Evolutionary conservation across 129 eudicot species (phyloP).

Genomic region (Oenanthe sinensis): DNA sequence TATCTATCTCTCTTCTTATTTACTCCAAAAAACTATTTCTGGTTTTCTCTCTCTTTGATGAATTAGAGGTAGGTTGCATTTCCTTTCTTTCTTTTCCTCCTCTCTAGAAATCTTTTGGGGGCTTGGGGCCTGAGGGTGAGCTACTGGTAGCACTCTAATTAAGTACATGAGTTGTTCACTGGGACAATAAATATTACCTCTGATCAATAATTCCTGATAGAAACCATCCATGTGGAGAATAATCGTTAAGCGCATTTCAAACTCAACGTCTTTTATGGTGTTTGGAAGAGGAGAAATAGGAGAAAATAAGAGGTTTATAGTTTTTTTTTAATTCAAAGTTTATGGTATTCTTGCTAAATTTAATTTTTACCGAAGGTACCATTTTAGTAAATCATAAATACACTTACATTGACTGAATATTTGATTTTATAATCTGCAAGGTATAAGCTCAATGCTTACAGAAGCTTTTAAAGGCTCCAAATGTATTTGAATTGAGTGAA

Average conservation of each 20-base stretch:
- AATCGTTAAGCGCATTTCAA: background rate
- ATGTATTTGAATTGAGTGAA: background rate
- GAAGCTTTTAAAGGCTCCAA: background rate
- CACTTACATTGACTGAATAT: background rate
- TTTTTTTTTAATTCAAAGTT: background rate
- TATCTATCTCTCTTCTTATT: background rate
- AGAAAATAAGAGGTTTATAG: background rate
- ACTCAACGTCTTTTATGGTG: background rate
- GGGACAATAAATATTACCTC: background rate
- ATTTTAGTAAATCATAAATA: background rate
- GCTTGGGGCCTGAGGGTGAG: background rate
- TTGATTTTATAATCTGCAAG: background rate
- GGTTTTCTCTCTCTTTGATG: background rate
- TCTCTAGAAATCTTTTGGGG: too few species aligned
- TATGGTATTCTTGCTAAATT: too few species aligned
- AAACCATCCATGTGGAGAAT: background rate
- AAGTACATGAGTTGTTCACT: background rate
- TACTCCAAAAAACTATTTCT: background rate
- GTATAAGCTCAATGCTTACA: background rate
- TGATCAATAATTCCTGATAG: too few species aligned
- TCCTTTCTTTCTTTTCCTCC: background rate
- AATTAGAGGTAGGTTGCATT: background rate
- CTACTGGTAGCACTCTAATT: background rate
- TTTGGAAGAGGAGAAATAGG: background rate
- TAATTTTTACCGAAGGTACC: background rate